These are phyloP conservation scores for Stramenopiles sp. DNA, from an alignment of 352 stramenopile species.

Conservation along the genomic window DNA sequence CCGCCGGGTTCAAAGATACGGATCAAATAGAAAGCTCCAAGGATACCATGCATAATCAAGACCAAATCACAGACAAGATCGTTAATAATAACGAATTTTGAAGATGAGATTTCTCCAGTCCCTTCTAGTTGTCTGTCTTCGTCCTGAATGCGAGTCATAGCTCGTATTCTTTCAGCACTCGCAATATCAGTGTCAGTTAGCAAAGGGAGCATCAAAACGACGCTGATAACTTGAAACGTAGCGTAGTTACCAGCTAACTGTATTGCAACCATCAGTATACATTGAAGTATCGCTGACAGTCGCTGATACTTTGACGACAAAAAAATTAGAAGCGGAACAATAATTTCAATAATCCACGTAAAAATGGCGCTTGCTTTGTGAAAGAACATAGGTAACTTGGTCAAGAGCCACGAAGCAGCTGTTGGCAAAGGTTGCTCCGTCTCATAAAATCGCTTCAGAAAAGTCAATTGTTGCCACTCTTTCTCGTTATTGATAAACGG, in stretches of 20 bases:
- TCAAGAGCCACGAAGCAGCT: background rate
- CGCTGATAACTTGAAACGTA: background rate
- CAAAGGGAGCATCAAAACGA: background rate
- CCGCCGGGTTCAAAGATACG: background rate
- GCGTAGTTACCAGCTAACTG: background rate
- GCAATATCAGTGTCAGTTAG: background rate
- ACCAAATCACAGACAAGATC: background rate
- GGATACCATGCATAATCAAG: background rate
- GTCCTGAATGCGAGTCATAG: background rate
- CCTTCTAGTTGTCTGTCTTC: background rate
- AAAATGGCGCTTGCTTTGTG: background rate
- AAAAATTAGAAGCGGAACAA: background rate
- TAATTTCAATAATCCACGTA: slow-evolving; percentile 2
- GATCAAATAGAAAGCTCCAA: background rate
- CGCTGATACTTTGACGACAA: background rate
- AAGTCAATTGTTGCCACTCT: slow-evolving; percentile 6
- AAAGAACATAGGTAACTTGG: slow-evolving; percentile 2
- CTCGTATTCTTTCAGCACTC: background rate
- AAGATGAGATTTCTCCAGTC: background rate
- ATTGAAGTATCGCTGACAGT: background rate
- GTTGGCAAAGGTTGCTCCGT: slow-evolving; percentile 5
- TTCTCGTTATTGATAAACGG: slow-evolving; percentile 7
- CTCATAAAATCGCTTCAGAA: slow-evolving; percentile 1
- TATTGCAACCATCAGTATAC: background rate
- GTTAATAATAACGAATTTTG: too few species aligned